phyloP scores from a whole-genome alignment of 768 basidiomycete species.

The Leccinum longicurvipes region DNA sequence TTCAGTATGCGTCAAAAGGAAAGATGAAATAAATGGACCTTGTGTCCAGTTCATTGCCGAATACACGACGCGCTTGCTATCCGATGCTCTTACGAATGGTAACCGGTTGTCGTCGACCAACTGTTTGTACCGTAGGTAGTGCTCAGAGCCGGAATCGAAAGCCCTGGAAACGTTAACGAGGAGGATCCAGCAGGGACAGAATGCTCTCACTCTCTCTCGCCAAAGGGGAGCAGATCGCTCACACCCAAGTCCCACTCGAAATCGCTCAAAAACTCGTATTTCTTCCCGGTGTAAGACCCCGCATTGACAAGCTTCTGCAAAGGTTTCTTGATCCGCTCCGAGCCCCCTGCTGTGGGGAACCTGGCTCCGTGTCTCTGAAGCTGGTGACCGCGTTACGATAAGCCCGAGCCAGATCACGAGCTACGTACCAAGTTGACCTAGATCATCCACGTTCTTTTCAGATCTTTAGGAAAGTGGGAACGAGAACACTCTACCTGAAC shows the following conservation, averaged over 20 bases:
- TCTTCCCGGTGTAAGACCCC: conserved; percentile 39
- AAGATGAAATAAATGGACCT: conserved; percentile 35
- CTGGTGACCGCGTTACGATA: conserved; percentile 35
- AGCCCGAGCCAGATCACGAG: no score
- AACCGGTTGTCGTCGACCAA: conserved; percentile 42
- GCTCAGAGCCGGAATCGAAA: conserved; percentile 48
- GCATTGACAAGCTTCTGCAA: conserved; percentile 54
- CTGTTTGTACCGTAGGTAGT: conserved; percentile 52
- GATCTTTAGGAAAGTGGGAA: neutral
- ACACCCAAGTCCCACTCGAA: conserved; percentile 58
- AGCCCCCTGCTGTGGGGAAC: conserved; percentile 58
- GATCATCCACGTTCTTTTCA: neutral
- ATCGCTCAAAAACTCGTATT: conserved; percentile 53
- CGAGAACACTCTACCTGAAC: conserved; percentile 43
- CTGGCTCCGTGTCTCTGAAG: conserved; percentile 81
- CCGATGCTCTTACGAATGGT: conserved; percentile 54
- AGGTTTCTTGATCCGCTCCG: conserved; percentile 41
- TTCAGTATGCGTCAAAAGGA: neutral
- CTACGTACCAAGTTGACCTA: conserved; percentile 31
- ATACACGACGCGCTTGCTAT: conserved; percentile 55
- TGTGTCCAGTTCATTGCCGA: conserved; percentile 69
- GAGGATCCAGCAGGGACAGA: neutral
- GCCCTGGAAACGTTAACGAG: conserved; percentile 33
- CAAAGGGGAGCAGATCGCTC: conserved; percentile 63
- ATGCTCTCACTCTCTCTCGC: conserved; percentile 55